Base-by-base conservation (phyloP, 495 filamentous ascomycete species). In the Poronia punctata region DNA sequence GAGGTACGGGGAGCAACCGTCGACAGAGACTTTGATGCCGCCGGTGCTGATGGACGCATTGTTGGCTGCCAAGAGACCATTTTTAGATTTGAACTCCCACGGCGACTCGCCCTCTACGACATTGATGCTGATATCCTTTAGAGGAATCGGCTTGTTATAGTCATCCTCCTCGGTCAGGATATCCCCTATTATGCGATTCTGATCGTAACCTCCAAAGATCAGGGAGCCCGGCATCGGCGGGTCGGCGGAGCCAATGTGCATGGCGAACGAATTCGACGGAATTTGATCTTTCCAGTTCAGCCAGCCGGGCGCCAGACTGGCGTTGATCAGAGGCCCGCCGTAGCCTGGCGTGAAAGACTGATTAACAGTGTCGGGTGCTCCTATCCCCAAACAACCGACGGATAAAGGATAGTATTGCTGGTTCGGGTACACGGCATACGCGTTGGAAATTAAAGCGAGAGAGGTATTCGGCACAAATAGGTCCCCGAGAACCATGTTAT, bases 161-260 rank as follows among this genome's bases (percentile, higher is more conserved):
- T 57, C 56, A 17, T 51, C 49, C 30, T 45, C 41, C 16, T 59
- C 60, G 4, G 49, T 46, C 20, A 63, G 50, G 22, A 51, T 28
- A 18, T 56, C 48, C 18, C 55, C 55, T 9, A 56, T 39, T n/a
- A 70, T 44, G 18, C 69, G 55, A 33, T 54, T 65, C 32, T 67
- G 59, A 45, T 78, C 71, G 49, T 71, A 78, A 0, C 74, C 73
- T 3, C 74, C 74, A 29, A 71, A 62, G 18, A 64, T 43, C 26
- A 75, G 52, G 4, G 65, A 72, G 1, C 64, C 70, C 5, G 57
- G 39, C 40, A 72, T 63, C 3, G 45, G 42, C 7, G 59, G 56
- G 5, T 48, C 38, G 3, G 52, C 68, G 3, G 72, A 72, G 6
- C 75, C 74, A 27, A 78, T 67, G 46, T 78, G 75, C 49, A 79